Evolutionary conservation across 371 early-diverging fungal species (phyloP), one percentile per base, ranked within the genome.

Genomic region (Blakeslea trispora): DNA sequence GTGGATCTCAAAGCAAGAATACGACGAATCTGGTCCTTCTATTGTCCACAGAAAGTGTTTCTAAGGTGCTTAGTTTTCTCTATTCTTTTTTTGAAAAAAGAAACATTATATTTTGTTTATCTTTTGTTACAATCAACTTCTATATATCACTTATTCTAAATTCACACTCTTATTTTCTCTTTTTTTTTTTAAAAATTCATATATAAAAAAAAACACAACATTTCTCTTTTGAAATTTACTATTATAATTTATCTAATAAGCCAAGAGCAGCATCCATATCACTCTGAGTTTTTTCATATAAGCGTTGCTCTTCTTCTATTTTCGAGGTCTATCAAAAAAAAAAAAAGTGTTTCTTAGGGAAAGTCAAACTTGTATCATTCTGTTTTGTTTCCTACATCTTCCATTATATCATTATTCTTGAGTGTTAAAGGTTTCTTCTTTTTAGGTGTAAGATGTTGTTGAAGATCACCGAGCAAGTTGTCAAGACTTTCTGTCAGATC

Each of bases 41-140:
- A 97, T 98, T 73, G 98, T 98, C 66, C 98, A 98, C 86, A 90
- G 97, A 84, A 97, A 96, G 87, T 96, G 97, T 84, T 95, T 95
- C 92, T 97, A 94, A 90, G 68, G 7, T 35, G 37, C 17, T 50
- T 50, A 35, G 49, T 34, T 49, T 35, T 43, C n/a, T 44, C 14
- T 39, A 22, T 17, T 40, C 41, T 59, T 45, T 8, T 23, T 50
- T 17, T 43, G 11, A 44, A 37, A 21, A 24, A 15, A 43, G 11
- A 53, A 11, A 31, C 34, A 34, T 15, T 19, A 19, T 34, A n/a
- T 42, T 45, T 13, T 17, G 14, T 49, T 35, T 46, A 5, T 35
- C 19, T 21, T 19, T 50, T 50, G 9, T 49, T 49, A 35, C 37
- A 37, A 37, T 28, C 7, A 28, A 37, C 37, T 37, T 37, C 9